Percentiles rank a stretch among this genome's conserved stretches.
Evolutionary conservation across 2,329 filamentous ascomycete genomes (phyloP).

Genomic region (Lachnellula suecica): DNA sequence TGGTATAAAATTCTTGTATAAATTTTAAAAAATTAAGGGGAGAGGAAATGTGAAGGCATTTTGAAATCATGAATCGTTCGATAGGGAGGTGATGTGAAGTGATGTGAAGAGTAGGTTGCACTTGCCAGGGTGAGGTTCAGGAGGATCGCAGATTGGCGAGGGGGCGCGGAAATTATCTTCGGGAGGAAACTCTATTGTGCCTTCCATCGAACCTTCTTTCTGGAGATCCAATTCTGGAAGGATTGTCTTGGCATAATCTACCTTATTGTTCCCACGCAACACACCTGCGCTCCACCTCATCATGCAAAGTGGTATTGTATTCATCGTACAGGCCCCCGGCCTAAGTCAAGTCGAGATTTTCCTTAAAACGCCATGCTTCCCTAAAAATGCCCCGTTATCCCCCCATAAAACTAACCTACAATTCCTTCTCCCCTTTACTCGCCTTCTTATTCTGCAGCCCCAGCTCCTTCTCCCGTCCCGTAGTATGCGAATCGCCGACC

Average conservation of each 20-base stretch:
- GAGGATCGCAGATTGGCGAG: no score
- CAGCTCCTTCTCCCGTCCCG: conserved; percentile 50
- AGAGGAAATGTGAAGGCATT: neutral
- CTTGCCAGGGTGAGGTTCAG: neutral
- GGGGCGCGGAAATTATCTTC: no score
- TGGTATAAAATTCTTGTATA: neutral
- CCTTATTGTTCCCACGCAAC: no score
- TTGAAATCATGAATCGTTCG: neutral
- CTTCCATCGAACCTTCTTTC: no score
- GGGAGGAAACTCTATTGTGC: neutral
- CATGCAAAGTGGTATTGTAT: conserved; percentile 5
- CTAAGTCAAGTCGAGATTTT: neutral
- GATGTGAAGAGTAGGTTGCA: no score
- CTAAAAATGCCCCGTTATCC: neutral
- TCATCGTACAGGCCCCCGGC: neutral
- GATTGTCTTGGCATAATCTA: no score
- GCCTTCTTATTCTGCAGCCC: conserved; percentile 20
- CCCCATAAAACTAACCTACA: conserved; percentile 8
- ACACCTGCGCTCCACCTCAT: neutral
- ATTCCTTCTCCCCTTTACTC: conserved; percentile 20
- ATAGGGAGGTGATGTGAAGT: neutral
- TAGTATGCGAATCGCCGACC: conserved; percentile 54
- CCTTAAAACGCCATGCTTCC: conserved; percentile 11
- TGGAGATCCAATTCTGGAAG: no score
- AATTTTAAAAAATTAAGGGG: neutral